Evolutionary conservation across 2,329 filamentous ascomycete species (phyloP).

Genomic region (Metarhizium sp.): DNA sequence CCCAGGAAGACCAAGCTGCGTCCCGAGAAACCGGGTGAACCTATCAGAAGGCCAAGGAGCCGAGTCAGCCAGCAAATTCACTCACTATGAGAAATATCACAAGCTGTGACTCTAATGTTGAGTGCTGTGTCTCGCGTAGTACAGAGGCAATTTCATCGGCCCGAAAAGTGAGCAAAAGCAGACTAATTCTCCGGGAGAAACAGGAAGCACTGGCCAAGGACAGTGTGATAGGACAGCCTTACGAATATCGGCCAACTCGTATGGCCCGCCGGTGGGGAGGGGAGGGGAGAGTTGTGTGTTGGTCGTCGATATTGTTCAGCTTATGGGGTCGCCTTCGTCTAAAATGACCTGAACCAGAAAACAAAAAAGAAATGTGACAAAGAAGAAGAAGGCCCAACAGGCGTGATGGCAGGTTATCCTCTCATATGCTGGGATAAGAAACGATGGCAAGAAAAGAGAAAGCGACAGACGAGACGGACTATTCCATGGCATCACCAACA

Average conservation of each 20-base stretch:
- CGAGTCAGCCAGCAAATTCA: not conserved
- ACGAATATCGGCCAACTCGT: not conserved
- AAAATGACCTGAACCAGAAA: not conserved
- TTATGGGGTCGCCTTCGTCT: not conserved
- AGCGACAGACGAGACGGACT: no score
- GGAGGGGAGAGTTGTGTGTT: not conserved
- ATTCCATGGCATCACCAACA: no score
- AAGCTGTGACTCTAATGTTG: not conserved
- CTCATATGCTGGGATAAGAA: no score
- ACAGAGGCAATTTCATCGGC: not conserved
- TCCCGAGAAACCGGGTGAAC: conserved; percentile 33
- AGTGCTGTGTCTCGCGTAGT: not conserved
- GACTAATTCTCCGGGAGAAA: not conserved
- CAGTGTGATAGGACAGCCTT: not conserved
- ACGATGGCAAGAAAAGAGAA: no score
- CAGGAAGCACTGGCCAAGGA: not conserved
- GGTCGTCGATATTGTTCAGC: not conserved
- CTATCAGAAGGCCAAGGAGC: conserved; percentile 15
- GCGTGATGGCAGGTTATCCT: not conserved
- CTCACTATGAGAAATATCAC: no score
- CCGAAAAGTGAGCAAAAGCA: not conserved
- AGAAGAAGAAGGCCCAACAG: no score
- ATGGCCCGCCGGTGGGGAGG: no score
- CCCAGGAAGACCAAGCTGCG: conserved; percentile 29
- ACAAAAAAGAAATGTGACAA: not conserved